Conservation (phyloP, 768 basidiomycete species). For the Russula sp. region DNA sequence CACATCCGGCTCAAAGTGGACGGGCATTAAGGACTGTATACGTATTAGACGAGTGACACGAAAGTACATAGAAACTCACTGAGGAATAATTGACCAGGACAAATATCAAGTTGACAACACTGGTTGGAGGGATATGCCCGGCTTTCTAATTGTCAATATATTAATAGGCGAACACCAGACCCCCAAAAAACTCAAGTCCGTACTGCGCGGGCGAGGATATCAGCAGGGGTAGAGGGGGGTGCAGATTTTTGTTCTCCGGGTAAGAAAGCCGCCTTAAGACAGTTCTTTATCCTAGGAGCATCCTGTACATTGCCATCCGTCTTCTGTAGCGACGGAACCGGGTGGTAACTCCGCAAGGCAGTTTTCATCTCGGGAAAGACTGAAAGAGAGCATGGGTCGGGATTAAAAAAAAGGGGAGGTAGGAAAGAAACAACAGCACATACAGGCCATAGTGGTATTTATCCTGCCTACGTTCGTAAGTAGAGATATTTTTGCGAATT, state of each 20-base stretch:
- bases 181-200: conserved; percentile 34
- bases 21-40: conserved; percentile 40
- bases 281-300: conserved; percentile 89
- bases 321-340: conserved; percentile 85
- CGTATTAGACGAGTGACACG: conserved; percentile 3
- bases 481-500: conserved; percentile 79
- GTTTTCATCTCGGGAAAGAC: conserved; percentile 96
- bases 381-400: conserved; percentile 39
- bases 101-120: conserved; percentile 83
- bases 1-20: conserved; percentile 70
- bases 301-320: conserved; percentile 87
- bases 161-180: conserved; percentile 19
- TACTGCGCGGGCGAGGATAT: conserved; percentile 67
- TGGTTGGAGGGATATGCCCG: conserved; percentile 72
- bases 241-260: conserved; percentile 62
- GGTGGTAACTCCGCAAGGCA: conserved; percentile 83
- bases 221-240: conserved; percentile 70
- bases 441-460: conserved; percentile 89
- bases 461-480: conserved; percentile 88
- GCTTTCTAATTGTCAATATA: conserved; percentile 43
- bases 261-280: conserved; percentile 76
- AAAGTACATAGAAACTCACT: conserved; percentile 44
- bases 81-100: conserved; percentile 75
- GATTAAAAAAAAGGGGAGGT: conserved; percentile 19
- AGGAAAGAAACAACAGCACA: conserved; percentile 34